Evolutionary conservation across 345 rosid species (phyloP), one percentile per base, ranked within the genome.

Genomic region (Bruguiera sexangula): DNA sequence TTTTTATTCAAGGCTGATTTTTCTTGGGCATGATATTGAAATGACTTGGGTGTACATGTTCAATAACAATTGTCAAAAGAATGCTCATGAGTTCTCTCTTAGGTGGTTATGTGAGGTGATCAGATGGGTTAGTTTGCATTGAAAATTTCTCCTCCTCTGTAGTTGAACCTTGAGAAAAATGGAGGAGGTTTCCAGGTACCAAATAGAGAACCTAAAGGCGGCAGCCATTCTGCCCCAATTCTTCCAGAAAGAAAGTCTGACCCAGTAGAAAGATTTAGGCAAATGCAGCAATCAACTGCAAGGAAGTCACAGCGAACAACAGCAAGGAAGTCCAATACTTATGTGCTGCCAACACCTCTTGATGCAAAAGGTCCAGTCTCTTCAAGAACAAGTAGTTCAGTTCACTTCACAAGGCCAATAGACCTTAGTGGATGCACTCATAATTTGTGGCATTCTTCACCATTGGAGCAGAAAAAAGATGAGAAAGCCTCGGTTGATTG

Each of bases 141-240:
- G 61, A 27, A 73, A 32, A 3, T 53, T 34, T 65, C 30, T 34
- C 56, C 56, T 50, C 65, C 39, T 15, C 60, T 67, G 75, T 76
- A 91, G 98, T 76, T 81, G 63, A 73, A 82, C 68, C 70, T 58
- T 46, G 91, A 85, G 60, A 82, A 80, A 78, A 78, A 50, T 69
- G 79, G 80, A 53, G 92, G 88, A 51, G 9, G 36, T 32, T 6
- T 76, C 63, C 83, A 62, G 16, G 73, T 66, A 56, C 54, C 80
- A 67, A 52, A 63, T 29, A 82, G 90, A 71, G 86, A 82, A 69
- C 85, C 73, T 39, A 83, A 71, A 78, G 66, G 76, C 65, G 79
- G 80, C 69, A 95, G 99, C 76, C 73, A 86, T 81, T 92, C 99
- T 21, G 99, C 96, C 26, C 99, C 99, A 29, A 73, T 96, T 71